Conservation (phyloP, 2,329 filamentous ascomycete species). For the Pseudogymnoascus sp. region DNA sequence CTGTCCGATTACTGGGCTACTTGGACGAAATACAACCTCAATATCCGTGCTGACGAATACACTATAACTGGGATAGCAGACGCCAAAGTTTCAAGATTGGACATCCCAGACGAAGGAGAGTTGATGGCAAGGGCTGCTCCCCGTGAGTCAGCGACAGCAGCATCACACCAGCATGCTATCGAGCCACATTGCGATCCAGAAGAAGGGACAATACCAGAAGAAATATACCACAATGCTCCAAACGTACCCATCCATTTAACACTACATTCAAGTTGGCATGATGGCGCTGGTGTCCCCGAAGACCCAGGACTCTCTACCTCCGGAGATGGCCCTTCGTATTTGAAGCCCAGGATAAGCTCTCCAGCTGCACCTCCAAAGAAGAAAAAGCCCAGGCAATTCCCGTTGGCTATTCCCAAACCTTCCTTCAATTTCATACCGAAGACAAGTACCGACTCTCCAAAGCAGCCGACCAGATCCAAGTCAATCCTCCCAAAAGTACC, state of each 20-base stretch:
- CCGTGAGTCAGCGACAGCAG: not conserved
- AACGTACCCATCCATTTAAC: not conserved
- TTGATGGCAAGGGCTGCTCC: not conserved
- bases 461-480: not conserved
- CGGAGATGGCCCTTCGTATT: not conserved
- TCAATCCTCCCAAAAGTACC: not conserved
- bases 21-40: not conserved
- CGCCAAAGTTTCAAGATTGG: not conserved
- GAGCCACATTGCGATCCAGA: not conserved
- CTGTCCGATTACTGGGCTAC: not conserved
- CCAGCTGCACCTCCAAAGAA: not conserved
- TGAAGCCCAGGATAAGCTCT: not conserved
- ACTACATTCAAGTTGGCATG: not conserved
- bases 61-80: not conserved
- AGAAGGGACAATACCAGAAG: not conserved
- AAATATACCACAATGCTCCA: not conserved
- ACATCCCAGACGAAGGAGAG: not conserved
- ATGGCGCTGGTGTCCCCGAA: not conserved
- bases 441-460: not conserved
- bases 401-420: not conserved
- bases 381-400: not conserved
- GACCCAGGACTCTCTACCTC: not conserved
- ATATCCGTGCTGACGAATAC: not conserved
- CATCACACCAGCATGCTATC: not conserved
- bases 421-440: conserved; percentile 1